Evolutionary conservation across 805 yeast genomes (phyloP), one percentile per base, ranked within the genome.

Genomic region (Candida loeiensis): DNA sequence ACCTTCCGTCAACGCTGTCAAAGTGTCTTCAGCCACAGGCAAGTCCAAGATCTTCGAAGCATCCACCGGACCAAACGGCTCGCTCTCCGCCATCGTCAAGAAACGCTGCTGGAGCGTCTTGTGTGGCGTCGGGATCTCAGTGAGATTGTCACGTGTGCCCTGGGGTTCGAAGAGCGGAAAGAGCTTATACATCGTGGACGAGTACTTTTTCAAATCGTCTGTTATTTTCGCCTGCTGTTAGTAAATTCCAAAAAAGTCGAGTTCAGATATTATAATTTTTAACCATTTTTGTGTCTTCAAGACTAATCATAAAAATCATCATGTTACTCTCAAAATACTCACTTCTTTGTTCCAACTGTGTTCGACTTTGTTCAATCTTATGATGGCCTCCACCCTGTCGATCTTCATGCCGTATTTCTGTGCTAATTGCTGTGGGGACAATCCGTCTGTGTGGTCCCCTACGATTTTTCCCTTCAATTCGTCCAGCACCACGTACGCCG

Each of bases 51-150:
- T 76, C 42, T 79, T 70, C 36, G 99, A 96, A 11, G 99, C 97
- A 57, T 93, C 98, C 4, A 89, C 74, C 4, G 97, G 95, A 5
- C 96, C 96, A 59, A 91, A 90, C 7, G 96, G 95, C 66, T 89
- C 95, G 19, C 89, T 81, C 65, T 91, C 99, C 7, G 96, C 91
- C 59, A 91, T 82, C 9, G 95, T 84, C 57, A 87, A 64, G 69
- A 90, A 90, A 48, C 91, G 73, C 48, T 95, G 87, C 47, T 79
- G 80, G 47, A 82, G 70, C 2, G 95, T 85, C 63, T 83, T 86
- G 48, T 79, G 76, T 22, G 96, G 95, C 37, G 85, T 80, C 24
- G 96, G 96, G 69, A 90, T 86, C 70, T 91, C 96, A n/a, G 95
- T 85, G 56, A 89, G 71, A 58, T 88, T 85, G 56, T 90, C 95